Evolutionary conservation across 306 rosid species (phyloP), one percentile per base, ranked within the genome.

Genomic region (Quercus aquifolioides): DNA sequence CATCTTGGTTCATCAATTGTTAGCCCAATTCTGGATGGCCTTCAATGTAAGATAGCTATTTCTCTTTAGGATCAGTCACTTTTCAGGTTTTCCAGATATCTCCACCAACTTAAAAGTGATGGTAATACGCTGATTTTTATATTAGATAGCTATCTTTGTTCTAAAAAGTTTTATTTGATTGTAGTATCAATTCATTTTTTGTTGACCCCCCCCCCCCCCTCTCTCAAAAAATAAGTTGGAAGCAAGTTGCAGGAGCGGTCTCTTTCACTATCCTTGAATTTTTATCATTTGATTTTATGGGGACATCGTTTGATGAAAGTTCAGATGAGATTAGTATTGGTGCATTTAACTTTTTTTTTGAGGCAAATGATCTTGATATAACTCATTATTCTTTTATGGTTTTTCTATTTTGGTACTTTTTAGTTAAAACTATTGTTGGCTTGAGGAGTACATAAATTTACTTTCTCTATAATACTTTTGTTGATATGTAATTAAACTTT

Each of bases 291-390:
- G 46, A 7, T 38, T 86, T 83, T 80, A 71, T 83, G 85, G 87
- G 46, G 46, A 38, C 46, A 38, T 38, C 10, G 11, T 38, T 38
- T 78, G 85, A 83, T 59, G 89, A 86, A 78, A 74, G 87, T 76
- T 86, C 87, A 23, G 89, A 83, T 64, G 89, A 86, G 81, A 80
- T 86, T 83, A 56, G 72, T 80, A 62, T 81, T 83, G 89, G 89
- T 86, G 78, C 75, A 23, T 64, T 80, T 55, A 46, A 11, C 67
- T 18, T 20, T 35, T 84, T n/a, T 25, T 64, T 0, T 35, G 30
- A 55, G 55, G 59, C 20, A 70, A 71, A 58, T 26, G 71, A 71
- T 63, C 28, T 3, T 46, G 52, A 26, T 59, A 31, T 14, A 64
- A 54, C 51, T 74, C 31, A 25, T 75, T 55, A 68, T 41, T 74